A percentile compares a stretch with the other conserved stretches of the same genome.
phyloP scores from a whole-genome alignment of 768 basidiomycete species.

The Wakefieldia striispora region DNA sequence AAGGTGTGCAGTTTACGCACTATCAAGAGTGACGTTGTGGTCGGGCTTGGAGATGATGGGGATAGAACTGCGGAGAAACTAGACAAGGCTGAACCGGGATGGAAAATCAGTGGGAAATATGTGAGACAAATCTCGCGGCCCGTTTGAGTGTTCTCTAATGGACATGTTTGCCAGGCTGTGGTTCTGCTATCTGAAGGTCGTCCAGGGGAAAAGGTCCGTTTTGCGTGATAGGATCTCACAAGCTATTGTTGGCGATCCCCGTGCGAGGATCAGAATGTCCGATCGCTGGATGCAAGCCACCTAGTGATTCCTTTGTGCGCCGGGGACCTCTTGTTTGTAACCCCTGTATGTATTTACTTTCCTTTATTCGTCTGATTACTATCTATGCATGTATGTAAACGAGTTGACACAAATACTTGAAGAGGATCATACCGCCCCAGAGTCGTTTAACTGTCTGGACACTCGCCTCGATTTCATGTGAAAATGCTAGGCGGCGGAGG shows the following conservation, averaged over 20 bases:
- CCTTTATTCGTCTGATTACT: too few relatives aligned
- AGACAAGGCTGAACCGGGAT: constrained; percentile 86
- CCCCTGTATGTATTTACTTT: neutral
- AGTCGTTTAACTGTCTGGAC: too few relatives aligned
- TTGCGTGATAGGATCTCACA: constrained; percentile 42
- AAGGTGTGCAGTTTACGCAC: constrained; percentile 84
- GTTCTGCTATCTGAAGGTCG: constrained; percentile 85
- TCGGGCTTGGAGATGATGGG: constrained; percentile 70
- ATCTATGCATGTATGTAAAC: too few relatives aligned
- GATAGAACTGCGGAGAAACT: constrained; percentile 72
- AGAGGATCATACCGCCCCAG: too few relatives aligned
- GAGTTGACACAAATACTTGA: too few relatives aligned
- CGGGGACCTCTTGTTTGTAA: neutral
- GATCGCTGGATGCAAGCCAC: neutral
- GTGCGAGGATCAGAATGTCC: neutral
- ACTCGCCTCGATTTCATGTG: too few relatives aligned
- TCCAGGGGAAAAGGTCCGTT: constrained; percentile 85
- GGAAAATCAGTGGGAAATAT: constrained; percentile 98
- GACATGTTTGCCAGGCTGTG: constrained; percentile 56
- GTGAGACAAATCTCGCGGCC: constrained; percentile 38
- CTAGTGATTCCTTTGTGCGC: too few relatives aligned
- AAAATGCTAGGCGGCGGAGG: too few relatives aligned
- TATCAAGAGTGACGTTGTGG: constrained; percentile 94
- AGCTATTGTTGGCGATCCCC: neutral
- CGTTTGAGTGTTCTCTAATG: constrained; percentile 14